Evolutionary conservation across 2,329 filamentous ascomycete species (phyloP).

Genomic region (Botrytis elliptica): DNA sequence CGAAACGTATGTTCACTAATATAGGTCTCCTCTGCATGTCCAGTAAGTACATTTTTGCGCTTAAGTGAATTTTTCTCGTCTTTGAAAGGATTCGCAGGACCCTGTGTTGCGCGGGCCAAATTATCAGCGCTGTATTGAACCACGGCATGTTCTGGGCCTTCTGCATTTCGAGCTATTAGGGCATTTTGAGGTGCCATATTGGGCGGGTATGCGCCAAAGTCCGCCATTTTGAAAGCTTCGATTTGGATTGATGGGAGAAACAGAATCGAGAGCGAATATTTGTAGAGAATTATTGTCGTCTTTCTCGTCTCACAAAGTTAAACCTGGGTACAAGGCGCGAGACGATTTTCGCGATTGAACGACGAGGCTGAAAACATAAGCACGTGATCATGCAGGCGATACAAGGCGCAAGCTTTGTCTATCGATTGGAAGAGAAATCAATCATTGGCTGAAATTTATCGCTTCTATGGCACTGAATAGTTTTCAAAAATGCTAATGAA

Average conservation of each 20-base stretch:
- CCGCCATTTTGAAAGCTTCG: slow-evolving; percentile 49
- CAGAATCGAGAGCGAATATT: neutral
- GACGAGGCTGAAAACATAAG: neutral
- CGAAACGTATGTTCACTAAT: slow-evolving; percentile 91
- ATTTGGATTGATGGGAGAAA: neutral
- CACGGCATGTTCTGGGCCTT: slow-evolving; percentile 58
- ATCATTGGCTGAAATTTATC: neutral
- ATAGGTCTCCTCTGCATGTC: slow-evolving; percentile 81
- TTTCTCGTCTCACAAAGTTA: slow-evolving; percentile 5
- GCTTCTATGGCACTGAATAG: too few species aligned
- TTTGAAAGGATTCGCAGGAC: slow-evolving; percentile 75
- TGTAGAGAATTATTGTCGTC: neutral
- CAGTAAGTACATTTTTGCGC: slow-evolving; percentile 80
- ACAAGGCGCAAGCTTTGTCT: neutral
- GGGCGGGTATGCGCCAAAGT: slow-evolving; percentile 63
- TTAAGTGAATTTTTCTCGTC: slow-evolving; percentile 61
- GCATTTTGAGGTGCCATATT: slow-evolving; percentile 66
- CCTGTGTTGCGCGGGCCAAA: slow-evolving; percentile 62
- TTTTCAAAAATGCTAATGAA: neutral
- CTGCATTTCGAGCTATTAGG: slow-evolving; percentile 56
- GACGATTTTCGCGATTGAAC: neutral
- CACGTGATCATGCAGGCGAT: neutral
- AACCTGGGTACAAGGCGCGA: slow-evolving; percentile 14
- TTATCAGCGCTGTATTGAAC: slow-evolving; percentile 70
- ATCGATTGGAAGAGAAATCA: neutral